phyloP scores from a whole-genome alignment of 768 basidiomycete genomes.

The Tricholoma furcatifolium region DNA sequence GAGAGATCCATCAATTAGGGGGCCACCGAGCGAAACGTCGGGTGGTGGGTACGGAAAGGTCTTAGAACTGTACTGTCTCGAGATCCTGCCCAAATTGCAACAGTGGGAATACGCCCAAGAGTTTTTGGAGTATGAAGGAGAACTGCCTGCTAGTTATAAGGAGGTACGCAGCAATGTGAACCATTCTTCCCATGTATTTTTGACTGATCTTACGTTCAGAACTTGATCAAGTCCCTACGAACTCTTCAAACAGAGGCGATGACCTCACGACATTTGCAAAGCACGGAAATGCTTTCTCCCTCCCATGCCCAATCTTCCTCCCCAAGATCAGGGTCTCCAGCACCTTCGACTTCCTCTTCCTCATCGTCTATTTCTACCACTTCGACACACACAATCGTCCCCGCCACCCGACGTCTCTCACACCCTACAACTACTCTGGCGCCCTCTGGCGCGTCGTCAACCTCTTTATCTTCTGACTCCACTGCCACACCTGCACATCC shows the following conservation, averaged over 20 bases:
- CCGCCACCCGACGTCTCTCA: constrained; percentile 32
- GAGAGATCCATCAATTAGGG: constrained; percentile 36
- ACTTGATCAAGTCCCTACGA: constrained; percentile 38
- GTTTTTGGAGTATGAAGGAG: constrained; percentile 71
- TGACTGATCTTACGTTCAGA: constrained; percentile 24
- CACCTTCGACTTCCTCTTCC: constrained; percentile 59
- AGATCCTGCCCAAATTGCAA: constrained; percentile 66
- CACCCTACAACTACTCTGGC: constrained; percentile 22
- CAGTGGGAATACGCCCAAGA: constrained; percentile 82
- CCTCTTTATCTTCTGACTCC: constrained; percentile 37
- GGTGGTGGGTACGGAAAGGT: constrained; percentile 70
- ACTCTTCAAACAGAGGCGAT: constrained; percentile 38
- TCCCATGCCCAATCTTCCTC: constrained; percentile 24
- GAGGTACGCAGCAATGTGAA: constrained; percentile 41
- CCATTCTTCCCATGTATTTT: constrained; percentile 3
- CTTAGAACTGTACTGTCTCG: constrained; percentile 73
- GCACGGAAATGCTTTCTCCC: constrained; percentile 21
- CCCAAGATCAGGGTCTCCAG: constrained; percentile 43
- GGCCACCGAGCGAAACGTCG: constrained; percentile 24
- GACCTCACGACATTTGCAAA: constrained; percentile 28
- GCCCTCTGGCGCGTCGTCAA: constrained; percentile 32
- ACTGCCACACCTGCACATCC: constrained; percentile 31
- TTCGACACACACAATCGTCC: constrained; percentile 73
- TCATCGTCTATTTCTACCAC: constrained; percentile 70
- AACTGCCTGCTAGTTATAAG: constrained; percentile 49